These are phyloP conservation scores for Metschnikowia koreensis DNA, from an alignment of 805 yeast species.

Conservation along the genomic window DNA sequence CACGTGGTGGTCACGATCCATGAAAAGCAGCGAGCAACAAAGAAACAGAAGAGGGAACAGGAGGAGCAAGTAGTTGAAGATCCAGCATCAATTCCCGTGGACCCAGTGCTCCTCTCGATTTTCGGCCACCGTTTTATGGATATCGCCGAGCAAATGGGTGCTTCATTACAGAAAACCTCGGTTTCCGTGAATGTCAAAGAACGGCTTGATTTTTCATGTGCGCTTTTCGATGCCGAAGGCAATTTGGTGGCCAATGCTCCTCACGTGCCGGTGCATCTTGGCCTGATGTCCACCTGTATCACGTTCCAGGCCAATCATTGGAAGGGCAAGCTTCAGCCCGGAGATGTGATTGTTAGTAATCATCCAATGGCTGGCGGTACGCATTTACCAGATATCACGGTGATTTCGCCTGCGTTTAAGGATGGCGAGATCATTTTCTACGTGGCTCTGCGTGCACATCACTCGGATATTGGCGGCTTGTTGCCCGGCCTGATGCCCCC, in stretches of 20 bases:
- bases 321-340: slow-evolving; percentile 38
- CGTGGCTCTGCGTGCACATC: slow-evolving; percentile 94
- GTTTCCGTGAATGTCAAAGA: slow-evolving; percentile 47
- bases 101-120: slow-evolving; percentile 21
- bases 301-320: slow-evolving; percentile 40
- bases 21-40: not conserved
- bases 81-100: slow-evolving; percentile 1
- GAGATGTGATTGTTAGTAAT: slow-evolving; percentile 44
- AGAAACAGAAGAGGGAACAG: not conserved
- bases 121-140: slow-evolving; percentile 25
- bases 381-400: slow-evolving; percentile 64
- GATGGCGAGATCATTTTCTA: slow-evolving; percentile 59
- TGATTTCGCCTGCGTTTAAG: slow-evolving; percentile 82
- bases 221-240: slow-evolving; percentile 41
- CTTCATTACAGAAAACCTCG: slow-evolving; percentile 44
- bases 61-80: not conserved
- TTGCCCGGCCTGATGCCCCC: slow-evolving; percentile 96
- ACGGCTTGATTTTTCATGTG: slow-evolving; percentile 46
- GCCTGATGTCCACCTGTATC: slow-evolving; percentile 48
- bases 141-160: slow-evolving; percentile 41
- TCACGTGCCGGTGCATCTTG: slow-evolving; percentile 46
- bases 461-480: slow-evolving; percentile 92
- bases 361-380: slow-evolving; percentile 46
- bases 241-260: slow-evolving; percentile 49
- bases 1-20: slow-evolving; percentile 16